Base-by-base conservation (phyloP, 495 filamentous ascomycete species). In the Hyphodiscus hymeniophilus region DNA sequence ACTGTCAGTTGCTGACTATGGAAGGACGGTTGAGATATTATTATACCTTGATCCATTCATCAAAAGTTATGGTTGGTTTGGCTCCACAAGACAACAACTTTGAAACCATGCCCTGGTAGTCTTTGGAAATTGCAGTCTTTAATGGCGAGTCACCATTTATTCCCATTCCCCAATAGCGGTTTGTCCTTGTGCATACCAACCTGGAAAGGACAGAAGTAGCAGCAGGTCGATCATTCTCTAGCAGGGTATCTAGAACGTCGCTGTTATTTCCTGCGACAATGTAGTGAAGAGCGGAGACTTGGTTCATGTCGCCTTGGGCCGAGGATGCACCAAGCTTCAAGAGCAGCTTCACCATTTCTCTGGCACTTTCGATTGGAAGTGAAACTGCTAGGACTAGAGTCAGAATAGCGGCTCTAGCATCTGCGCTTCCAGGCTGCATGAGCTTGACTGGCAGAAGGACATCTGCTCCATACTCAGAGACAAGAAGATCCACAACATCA, bases 391-490 rank as follows among this genome's bases (percentile, higher is more conserved):
- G 70, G 2, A 76, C 76, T 5, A 89, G 57, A 0, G 75, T 84
- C 36, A 90, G 64, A 22, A 88, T 76, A 1, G 82, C 81, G 11
- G 59, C 71, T 17, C 63, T 58, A 1, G 75, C 71, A 11, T 54
- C 61, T 32, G 70, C 76, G 20, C 66, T 54, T 26, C 68, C 56
- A 0, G 66, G 54, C 26, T 77, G 58, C 2, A 75, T 33, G 3
- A 66, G 55, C 59, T 87, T 89, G 52, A 90, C 67, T 0, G 87
- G 85, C 23, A 87, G 60, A 12, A 87, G 61, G 6, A 78, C 68
- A 57, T 94, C 86, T 1, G 86, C 83, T 11, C 84, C 86, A 52
- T 82, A 89, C 10, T 77, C 76, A 18, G 80, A 69, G 26, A 87
- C 85, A 5, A 94, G 71, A 17, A 77, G 65, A 33, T 81, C 77